phyloP scores from a whole-genome alignment of 169 alveolate species.

The Plasmodium knowlesi region DNA sequence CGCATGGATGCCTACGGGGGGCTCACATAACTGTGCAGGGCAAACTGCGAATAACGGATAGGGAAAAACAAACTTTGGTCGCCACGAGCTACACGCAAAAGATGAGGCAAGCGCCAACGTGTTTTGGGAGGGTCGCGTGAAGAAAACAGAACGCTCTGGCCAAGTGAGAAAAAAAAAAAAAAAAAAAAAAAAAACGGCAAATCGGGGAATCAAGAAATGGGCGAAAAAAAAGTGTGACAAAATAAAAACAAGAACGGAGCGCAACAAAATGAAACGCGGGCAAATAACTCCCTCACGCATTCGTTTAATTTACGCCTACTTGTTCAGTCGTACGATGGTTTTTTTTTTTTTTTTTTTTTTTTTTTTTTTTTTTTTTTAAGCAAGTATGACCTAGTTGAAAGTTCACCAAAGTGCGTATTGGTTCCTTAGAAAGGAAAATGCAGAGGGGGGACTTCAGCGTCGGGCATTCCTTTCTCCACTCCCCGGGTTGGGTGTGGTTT shows the following conservation, averaged over 20 bases:
- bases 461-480: background rate
- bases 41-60: background rate
- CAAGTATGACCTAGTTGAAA: background rate
- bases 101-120: background rate
- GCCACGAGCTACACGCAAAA: background rate
- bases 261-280: background rate
- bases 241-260: background rate
- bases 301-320: background rate
- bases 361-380: too few species aligned
- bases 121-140: background rate
- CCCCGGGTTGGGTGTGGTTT: background rate
- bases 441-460: background rate
- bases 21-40: background rate
- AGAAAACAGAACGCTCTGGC: background rate
- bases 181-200: too few species aligned
- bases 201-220: background rate
- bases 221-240: background rate
- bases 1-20: background rate
- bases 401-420: background rate
- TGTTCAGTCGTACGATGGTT: background rate
- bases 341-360: too few species aligned
- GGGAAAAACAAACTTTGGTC: background rate
- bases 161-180: too few species aligned
- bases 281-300: background rate
- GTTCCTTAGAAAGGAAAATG: background rate